These are phyloP conservation scores for Candida methanosorbosa DNA, from an alignment of 805 yeast genomes.

Conservation along the genomic window DNA sequence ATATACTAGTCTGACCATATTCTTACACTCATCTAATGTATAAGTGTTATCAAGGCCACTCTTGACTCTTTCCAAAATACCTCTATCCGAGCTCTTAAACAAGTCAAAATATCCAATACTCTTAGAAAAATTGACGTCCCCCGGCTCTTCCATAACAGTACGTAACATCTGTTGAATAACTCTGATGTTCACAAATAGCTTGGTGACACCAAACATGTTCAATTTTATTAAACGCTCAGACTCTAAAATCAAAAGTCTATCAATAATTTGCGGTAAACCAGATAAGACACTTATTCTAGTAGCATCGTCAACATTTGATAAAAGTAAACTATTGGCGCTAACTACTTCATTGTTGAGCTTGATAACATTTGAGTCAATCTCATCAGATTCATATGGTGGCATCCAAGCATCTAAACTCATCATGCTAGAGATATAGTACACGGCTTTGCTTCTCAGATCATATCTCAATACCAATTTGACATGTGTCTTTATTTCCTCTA, in stretches of 20 bases:
- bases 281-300: conserved; percentile 26
- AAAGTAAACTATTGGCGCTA: conserved; percentile 33
- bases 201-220: conserved; percentile 51
- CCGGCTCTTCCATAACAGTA: conserved; percentile 43
- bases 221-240: conserved; percentile 40
- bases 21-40: conserved; percentile 36
- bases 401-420: conserved; percentile 42
- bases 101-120: conserved; percentile 50
- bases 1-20: conserved; percentile 44
- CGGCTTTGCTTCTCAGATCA: conserved; percentile 45
- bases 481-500: conserved; percentile 28
- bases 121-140: conserved; percentile 42
- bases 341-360: conserved; percentile 41
- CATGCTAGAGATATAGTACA: conserved; percentile 43
- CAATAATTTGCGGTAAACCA: conserved; percentile 46
- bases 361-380: conserved; percentile 47
- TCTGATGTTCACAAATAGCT: conserved; percentile 50
- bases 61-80: conserved; percentile 31
- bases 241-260: conserved; percentile 42
- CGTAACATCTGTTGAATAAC: conserved; percentile 65
- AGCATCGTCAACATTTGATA: conserved; percentile 17
- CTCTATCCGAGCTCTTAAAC: conserved; percentile 40
- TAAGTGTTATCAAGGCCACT: conserved; percentile 11
- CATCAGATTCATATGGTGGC: conserved; percentile 45
- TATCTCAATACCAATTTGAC: conserved; percentile 43